Percentiles rank a stretch among this genome's conserved stretches.
These are phyloP conservation scores for Kondoa malvinella DNA, from an alignment of 768 basidiomycete species.

Conservation along the genomic window DNA sequence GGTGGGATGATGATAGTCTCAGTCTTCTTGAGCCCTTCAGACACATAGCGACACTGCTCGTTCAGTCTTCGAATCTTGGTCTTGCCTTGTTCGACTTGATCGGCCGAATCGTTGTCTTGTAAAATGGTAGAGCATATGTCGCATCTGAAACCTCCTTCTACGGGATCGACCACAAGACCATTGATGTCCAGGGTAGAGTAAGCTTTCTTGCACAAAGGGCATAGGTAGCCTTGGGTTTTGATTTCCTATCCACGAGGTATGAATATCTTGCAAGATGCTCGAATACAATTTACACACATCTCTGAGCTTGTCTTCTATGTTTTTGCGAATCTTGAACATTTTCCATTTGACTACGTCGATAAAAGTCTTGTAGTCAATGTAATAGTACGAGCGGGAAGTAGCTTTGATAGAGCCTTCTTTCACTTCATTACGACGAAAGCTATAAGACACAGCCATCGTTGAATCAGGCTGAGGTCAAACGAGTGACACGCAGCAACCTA, in stretches of 20 bases:
- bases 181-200: slow-evolving; percentile 76
- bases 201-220: slow-evolving; percentile 65
- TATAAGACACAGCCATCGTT: slow-evolving; percentile 28
- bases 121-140: slow-evolving; percentile 72
- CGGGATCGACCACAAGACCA: slow-evolving; percentile 53
- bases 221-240: slow-evolving; percentile 94
- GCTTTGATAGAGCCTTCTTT: slow-evolving; percentile 77
- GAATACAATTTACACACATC: slow-evolving; percentile 38
- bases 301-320: slow-evolving; percentile 72
- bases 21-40: slow-evolving; percentile 71
- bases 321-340: slow-evolving; percentile 74
- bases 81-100: slow-evolving; percentile 65
- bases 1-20: slow-evolving; percentile 71
- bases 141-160: slow-evolving; percentile 53
- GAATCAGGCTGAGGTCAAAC: slow-evolving; percentile 3
- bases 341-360: slow-evolving; percentile 98
- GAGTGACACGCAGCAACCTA: slow-evolving; percentile 32
- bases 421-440: slow-evolving; percentile 77
- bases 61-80: slow-evolving; percentile 95
- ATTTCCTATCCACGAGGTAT: slow-evolving; percentile 51
- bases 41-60: slow-evolving; percentile 68
- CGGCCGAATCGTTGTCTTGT: slow-evolving; percentile 77
- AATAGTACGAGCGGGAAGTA: slow-evolving; percentile 81
- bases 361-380: slow-evolving; percentile 85
- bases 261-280: not conserved